These are phyloP conservation scores for Trametes elegans DNA, from an alignment of 768 basidiomycete genomes.

Conservation along the genomic window DNA sequence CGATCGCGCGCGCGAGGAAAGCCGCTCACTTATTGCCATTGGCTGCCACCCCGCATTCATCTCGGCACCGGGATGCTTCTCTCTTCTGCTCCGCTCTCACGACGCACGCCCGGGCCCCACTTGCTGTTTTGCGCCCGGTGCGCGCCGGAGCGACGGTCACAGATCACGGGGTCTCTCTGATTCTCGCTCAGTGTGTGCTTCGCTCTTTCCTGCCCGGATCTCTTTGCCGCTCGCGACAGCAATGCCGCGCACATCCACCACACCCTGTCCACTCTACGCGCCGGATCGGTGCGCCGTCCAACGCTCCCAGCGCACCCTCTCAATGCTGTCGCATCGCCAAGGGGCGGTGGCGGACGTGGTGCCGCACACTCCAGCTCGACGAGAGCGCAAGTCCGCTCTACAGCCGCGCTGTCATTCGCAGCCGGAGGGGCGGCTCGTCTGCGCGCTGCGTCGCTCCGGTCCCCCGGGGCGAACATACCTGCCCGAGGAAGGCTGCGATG, in stretches of 20 bases:
- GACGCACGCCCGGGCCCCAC: not conserved
- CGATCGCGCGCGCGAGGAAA: no score
- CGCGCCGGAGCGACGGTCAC: no score
- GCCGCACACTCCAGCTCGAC: not conserved
- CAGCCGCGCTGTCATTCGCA: constrained; percentile 6
- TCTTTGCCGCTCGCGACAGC: not conserved
- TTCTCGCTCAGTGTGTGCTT: constrained; percentile 9
- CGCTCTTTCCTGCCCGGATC: constrained; percentile 7
- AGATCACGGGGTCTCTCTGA: constrained; percentile 3
- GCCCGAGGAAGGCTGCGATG: not conserved
- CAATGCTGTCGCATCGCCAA: not conserved
- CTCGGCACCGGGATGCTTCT: constrained; percentile 15
- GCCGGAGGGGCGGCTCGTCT: constrained; percentile 2
- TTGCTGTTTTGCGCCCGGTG: not conserved
- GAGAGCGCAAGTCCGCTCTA: constrained; percentile 3
- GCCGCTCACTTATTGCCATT: constrained; percentile 19
- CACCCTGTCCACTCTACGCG: not conserved
- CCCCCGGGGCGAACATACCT: constrained; percentile 8
- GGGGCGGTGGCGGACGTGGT: not conserved
- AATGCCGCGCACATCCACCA: not conserved
- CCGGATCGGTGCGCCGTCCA: not conserved
- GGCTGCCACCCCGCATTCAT: constrained; percentile 10
- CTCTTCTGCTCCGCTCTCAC: constrained; percentile 5
- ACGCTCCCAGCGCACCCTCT: not conserved
- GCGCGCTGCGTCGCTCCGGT: constrained; percentile 5